Percentiles rank a stretch among this genome's conserved stretches.
phyloP scores from a whole-genome alignment of 768 basidiomycete species.

The Lactarius quietus region DNA sequence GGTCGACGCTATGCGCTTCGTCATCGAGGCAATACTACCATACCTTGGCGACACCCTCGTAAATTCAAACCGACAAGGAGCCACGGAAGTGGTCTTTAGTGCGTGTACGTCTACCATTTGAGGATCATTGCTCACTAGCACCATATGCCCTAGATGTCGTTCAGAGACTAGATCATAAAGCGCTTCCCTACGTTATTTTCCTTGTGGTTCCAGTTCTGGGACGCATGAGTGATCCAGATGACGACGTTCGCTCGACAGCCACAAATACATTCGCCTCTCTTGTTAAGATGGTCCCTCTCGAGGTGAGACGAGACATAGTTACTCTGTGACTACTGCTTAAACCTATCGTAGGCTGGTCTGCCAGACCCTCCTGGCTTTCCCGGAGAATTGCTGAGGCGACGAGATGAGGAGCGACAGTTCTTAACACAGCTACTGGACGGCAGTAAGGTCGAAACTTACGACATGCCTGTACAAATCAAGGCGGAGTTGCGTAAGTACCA shows the following conservation, averaged over 20 bases:
- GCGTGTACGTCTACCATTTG: constrained; percentile 36
- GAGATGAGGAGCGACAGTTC: constrained; percentile 87
- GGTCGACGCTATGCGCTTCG: constrained; percentile 78
- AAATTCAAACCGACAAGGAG: constrained; percentile 79
- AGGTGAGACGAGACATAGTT: constrained; percentile 48
- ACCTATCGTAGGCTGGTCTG: constrained; percentile 70
- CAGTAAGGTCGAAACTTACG: constrained; percentile 87
- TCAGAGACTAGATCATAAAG: constrained; percentile 86
- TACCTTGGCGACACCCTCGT: constrained; percentile 74
- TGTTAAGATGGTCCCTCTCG: constrained; percentile 97
- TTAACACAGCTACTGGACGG: constrained; percentile 92
- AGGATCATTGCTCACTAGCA: constrained; percentile 21
- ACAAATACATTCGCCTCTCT: constrained; percentile 98
- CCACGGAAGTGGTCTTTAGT: constrained; percentile 90
- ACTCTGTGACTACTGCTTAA: background rate
- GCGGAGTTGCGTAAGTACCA: constrained; percentile 97
- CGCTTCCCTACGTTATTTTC: constrained; percentile 95
- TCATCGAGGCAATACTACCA: constrained; percentile 83
- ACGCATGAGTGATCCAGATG: constrained; percentile 93
- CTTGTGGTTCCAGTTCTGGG: constrained; percentile 94
- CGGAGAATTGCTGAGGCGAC: constrained; percentile 76
- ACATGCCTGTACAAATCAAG: constrained; percentile 81
- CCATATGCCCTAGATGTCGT: constrained; percentile 68
- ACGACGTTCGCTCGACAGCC: constrained; percentile 86
- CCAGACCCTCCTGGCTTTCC: constrained; percentile 95